These are phyloP conservation scores for Pulveroboletus sp. DNA, from an alignment of 768 basidiomycete species.

Conservation along the genomic window DNA sequence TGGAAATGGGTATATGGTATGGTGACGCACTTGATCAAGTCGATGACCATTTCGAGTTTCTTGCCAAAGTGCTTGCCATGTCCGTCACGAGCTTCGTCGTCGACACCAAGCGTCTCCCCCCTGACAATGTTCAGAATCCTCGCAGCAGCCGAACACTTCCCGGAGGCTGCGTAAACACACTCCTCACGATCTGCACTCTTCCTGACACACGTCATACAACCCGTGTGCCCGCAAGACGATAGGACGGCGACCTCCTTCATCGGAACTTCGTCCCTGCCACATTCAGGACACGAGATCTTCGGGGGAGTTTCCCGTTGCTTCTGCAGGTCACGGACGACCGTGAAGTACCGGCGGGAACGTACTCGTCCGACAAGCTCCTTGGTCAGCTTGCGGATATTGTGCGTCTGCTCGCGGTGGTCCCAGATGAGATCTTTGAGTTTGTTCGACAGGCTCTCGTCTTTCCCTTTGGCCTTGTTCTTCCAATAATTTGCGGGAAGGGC, in stretches of 20 bases:
- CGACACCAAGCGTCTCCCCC: conserved; percentile 72
- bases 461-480: conserved; percentile 45
- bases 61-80: conserved; percentile 74
- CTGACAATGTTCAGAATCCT: conserved; percentile 79
- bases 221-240: conserved; percentile 90
- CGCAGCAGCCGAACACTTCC: conserved; percentile 75
- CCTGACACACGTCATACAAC: conserved; percentile 72
- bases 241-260: conserved; percentile 75
- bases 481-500: conserved; percentile 26
- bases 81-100: conserved; percentile 71
- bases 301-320: conserved; percentile 61
- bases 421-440: conserved; percentile 61
- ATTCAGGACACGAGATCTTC: conserved; percentile 58
- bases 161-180: conserved; percentile 70
- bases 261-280: conserved; percentile 51
- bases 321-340: conserved; percentile 84
- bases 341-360: conserved; percentile 89
- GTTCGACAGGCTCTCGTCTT: conserved; percentile 54
- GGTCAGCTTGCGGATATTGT: conserved; percentile 75
- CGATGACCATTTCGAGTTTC: conserved; percentile 75
- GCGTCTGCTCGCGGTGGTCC: conserved; percentile 84
- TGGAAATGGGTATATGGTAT: background rate
- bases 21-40: conserved; percentile 63
- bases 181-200: conserved; percentile 71
- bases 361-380: conserved; percentile 90